Base-by-base conservation (phyloP, 768 basidiomycete genomes). In the Hygrocybe punicea region DNA sequence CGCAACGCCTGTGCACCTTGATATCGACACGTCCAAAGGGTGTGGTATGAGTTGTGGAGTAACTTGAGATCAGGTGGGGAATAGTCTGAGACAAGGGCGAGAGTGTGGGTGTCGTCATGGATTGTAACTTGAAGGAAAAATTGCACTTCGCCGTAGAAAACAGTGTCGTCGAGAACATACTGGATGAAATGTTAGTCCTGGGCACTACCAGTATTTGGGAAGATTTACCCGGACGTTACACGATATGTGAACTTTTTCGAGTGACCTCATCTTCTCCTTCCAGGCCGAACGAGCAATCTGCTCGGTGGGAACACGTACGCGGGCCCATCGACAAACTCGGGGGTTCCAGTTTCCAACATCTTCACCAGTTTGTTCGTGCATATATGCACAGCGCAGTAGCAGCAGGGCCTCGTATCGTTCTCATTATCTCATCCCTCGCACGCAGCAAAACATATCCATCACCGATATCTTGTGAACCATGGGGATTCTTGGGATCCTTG, bases 211-310 rank as follows among this genome's bases (percentile, higher is more conserved):
- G 29, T 8, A 29, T 37, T 19, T 42, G 5, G 36, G 36, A 23
- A 51, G 23, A 58, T 35, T 2, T 14, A 58, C 58, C 53, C 36
- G 24, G 4, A 58, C 46, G 14, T 33, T 54, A 6, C 53, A 2
- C 10, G 44, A 13, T 33, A 37, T 55, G 8, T 40, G 29, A 10
- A 58, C 33, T 24, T 46, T 54, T 14, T 49, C 14, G 1, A 36
- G 17, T 17, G 40, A 25, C 17, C 49, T 52, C 19, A 36, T 16
- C 25, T 34, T 54, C 40, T 69, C 65, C 34, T 55, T 62, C 67
- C 67, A 69, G 1, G 24, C 33, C 16, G 58, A 66, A n/a, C 62
- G 50, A 11, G 59, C 61, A 57, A 63, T 55, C 53, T 67, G 67
- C 14, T 67, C 64, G 55, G 58, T 65, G 13, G 65, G 67, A 44